phyloP scores from a whole-genome alignment of 129 eudicot genomes.

The Glebionis coronaria region DNA sequence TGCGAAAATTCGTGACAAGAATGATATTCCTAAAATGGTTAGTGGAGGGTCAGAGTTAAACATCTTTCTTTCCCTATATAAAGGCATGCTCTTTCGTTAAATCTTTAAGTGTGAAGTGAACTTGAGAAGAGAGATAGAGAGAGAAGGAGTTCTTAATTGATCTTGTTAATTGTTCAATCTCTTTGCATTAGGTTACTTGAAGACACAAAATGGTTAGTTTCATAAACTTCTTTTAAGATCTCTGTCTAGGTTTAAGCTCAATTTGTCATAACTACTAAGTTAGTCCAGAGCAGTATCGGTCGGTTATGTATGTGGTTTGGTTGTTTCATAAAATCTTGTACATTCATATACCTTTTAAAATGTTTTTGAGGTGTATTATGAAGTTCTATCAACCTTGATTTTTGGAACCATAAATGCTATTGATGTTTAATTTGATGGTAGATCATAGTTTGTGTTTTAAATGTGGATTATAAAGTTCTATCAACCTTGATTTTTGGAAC shows the following conservation, averaged over 20 bases:
- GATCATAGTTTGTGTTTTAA: background rate
- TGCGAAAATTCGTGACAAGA: conserved; percentile 22
- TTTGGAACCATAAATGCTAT: no score
- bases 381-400: no score
- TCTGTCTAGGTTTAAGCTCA: no score
- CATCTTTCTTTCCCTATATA: conserved; percentile 64
- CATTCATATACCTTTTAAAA: no score
- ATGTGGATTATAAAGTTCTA: no score
- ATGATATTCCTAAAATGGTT: conserved; percentile 38
- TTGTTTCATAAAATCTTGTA: no score
- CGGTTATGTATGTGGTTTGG: no score
- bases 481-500: no score
- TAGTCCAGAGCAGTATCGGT: no score
- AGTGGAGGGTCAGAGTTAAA: conserved; percentile 49
- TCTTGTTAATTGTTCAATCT: conserved; percentile 20
- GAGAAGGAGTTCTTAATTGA: conserved; percentile 18
- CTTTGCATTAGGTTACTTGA: conserved; percentile 16
- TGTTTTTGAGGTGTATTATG: no score
- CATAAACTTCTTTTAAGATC: no score
- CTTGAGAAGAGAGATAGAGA: background rate
- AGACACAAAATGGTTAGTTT: conserved; percentile 40
- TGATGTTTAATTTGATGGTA: background rate
- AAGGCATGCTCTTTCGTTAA: conserved; percentile 18
- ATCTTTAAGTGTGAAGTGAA: conserved; percentile 25
- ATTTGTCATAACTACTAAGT: no score